A percentile compares a stretch with the other conserved stretches of the same genome.
These are phyloP conservation scores for Chaetomium cochliodes DNA, from an alignment of 495 filamentous ascomycete species.

Conservation along the genomic window DNA sequence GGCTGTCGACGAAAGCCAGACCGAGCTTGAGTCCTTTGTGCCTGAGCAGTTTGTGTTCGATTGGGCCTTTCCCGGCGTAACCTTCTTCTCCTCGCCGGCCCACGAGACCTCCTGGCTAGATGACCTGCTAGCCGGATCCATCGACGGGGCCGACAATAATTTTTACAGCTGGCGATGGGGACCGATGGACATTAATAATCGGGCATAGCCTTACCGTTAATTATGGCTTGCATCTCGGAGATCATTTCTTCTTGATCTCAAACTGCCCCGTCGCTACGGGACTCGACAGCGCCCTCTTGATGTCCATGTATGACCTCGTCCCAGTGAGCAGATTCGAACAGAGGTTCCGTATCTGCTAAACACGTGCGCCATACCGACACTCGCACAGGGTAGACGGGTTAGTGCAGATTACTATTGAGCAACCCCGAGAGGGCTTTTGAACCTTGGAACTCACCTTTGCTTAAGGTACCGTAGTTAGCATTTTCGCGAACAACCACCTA, in stretches of 20 bases:
- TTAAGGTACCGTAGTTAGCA: too few species aligned
- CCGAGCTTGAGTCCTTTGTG: constrained; percentile 3
- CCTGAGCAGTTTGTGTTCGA: constrained; percentile 11
- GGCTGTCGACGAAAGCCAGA: background rate
- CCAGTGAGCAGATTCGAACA: constrained; percentile 1
- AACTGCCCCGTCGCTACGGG: background rate
- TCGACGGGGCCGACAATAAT: background rate
- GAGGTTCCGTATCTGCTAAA: too few species aligned
- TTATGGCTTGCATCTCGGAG: too few species aligned
- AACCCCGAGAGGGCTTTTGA: too few species aligned
- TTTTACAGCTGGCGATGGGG: background rate
- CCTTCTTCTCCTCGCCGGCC: constrained; percentile 1
- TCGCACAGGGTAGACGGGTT: too few species aligned
- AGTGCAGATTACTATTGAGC: too few species aligned
- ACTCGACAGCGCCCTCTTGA: background rate
- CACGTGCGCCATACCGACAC: too few species aligned
- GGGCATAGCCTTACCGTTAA: too few species aligned
- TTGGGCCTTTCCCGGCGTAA: constrained; percentile 2
- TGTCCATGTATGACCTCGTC: constrained; percentile 23
- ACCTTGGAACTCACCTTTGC: too few species aligned
- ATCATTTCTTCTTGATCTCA: constrained; percentile 3
- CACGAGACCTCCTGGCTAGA: constrained; percentile 6
- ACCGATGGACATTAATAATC: background rate
- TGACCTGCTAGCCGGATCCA: background rate
- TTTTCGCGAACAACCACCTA: too few species aligned